Evolutionary conservation across 1,284 basidiomycete species (phyloP).

Genomic region (Sporisorium scitamineum): DNA sequence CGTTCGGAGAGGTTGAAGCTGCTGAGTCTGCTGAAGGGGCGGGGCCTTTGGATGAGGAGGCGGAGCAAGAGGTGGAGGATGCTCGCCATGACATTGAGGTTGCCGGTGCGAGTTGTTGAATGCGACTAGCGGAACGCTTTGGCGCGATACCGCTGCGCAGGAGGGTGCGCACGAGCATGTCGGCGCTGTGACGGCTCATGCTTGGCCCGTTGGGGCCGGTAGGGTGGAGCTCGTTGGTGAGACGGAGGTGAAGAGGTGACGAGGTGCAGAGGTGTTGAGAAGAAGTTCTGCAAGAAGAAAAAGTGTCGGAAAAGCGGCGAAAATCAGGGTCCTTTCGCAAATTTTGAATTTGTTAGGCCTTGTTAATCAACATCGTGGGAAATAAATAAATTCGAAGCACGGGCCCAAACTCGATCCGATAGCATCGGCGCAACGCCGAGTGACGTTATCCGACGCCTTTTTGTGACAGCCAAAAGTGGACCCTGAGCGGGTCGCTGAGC

Average conservation of each 20-base stretch:
- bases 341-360: not conserved
- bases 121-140: not conserved
- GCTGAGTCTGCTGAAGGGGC: not conserved
- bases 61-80: slow-evolving; percentile 12
- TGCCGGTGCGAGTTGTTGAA: not conserved
- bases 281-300: slow-evolving; percentile 9
- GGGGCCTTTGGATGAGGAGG: slow-evolving; percentile 5
- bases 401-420: slow-evolving; percentile 12
- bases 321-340: not conserved
- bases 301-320: slow-evolving; percentile 2
- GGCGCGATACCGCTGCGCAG: slow-evolving; percentile 9
- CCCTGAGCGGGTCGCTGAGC: slow-evolving; percentile 39
- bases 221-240: not conserved
- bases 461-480: slow-evolving; percentile 13
- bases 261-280: not conserved
- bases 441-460: slow-evolving; percentile 22
- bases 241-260: not conserved
- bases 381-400: slow-evolving; percentile 6
- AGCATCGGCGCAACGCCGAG: slow-evolving; percentile 9
- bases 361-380: not conserved
- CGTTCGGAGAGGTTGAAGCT: slow-evolving; percentile 20
- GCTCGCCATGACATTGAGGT: not conserved
- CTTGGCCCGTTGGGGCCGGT: not conserved
- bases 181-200: slow-evolving; percentile 16
- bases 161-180: slow-evolving; percentile 14